A percentile compares a stretch with the other conserved stretches of the same genome.
Evolutionary conservation across 805 yeast genomes (phyloP).

Genomic region (Starmerella vaccinii): DNA sequence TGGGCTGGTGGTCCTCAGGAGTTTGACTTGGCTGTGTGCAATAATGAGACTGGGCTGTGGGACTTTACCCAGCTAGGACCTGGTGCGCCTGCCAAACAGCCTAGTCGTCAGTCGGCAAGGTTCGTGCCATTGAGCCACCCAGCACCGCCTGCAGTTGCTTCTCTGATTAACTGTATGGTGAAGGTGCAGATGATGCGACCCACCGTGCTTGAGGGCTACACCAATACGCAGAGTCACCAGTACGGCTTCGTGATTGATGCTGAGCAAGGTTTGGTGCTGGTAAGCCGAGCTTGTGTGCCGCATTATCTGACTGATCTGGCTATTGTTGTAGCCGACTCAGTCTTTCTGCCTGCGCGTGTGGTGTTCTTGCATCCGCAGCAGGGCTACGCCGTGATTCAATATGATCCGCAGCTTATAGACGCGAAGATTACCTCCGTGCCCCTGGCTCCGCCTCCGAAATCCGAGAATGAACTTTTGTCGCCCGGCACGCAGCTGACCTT

Average conservation of each 20-base stretch:
- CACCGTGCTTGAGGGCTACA: constrained; percentile 64
- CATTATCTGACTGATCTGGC: constrained; percentile 70
- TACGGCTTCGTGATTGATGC: constrained; percentile 80
- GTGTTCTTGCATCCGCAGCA: constrained; percentile 79
- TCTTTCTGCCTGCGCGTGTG: constrained; percentile 68
- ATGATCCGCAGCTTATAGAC: constrained; percentile 62
- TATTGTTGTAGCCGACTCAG: constrained; percentile 75
- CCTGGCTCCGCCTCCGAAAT: constrained; percentile 9
- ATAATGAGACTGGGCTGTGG: constrained; percentile 50
- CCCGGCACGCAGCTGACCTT: constrained; percentile 73
- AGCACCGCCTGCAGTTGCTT: constrained; percentile 42
- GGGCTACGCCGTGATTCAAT: constrained; percentile 72
- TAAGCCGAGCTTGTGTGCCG: constrained; percentile 68
- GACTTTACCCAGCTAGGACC: constrained; percentile 43
- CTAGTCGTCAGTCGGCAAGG: constrained; percentile 53
- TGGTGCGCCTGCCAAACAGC: constrained; percentile 46
- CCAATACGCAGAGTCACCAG: constrained; percentile 49
- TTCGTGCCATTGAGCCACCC: constrained; percentile 30
- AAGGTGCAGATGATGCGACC: constrained; percentile 57
- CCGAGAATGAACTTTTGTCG: constrained; percentile 32
- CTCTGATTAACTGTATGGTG: constrained; percentile 39
- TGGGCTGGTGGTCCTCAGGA: constrained; percentile 46
- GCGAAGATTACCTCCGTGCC: constrained; percentile 65
- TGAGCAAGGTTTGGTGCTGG: constrained; percentile 64
- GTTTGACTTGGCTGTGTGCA: constrained; percentile 55